These are phyloP conservation scores for Coemansia sp. DNA, from an alignment of 192 early-diverging fungal genomes.

Conservation along the genomic window DNA sequence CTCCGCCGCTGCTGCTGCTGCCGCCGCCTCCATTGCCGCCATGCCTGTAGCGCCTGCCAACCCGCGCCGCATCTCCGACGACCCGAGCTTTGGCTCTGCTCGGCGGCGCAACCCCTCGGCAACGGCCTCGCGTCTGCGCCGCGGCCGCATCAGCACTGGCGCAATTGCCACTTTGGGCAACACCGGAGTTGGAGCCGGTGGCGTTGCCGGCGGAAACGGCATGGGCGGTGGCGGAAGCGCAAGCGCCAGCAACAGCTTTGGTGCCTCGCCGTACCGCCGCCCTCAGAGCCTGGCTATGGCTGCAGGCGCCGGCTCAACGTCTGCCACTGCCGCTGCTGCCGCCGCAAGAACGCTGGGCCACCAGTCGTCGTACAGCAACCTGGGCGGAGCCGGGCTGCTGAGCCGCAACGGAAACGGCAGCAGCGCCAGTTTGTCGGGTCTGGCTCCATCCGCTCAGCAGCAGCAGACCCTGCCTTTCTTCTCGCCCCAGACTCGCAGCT, in stretches of 20 bases:
- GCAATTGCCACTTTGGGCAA: conserved; percentile 3
- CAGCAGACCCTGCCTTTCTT: conserved; percentile 16
- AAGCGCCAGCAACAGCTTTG: conserved; percentile 7
- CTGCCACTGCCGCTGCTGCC: conserved; percentile 1
- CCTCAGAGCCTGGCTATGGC: conserved; percentile 6
- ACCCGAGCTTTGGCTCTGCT: conserved; percentile 5
- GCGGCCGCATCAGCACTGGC: conserved; percentile 18
- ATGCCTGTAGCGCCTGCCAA: conserved; percentile 6
- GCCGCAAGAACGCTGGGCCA: neutral
- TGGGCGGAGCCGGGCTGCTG: neutral
- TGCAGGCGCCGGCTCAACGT: neutral
- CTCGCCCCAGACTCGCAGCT: conserved; percentile 27
- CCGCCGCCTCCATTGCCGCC: neutral
- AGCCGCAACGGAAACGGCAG: conserved; percentile 2
- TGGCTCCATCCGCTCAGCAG: neutral
- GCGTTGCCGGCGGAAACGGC: too few species aligned
- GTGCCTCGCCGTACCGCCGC: conserved; percentile 21
- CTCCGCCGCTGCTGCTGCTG: neutral
- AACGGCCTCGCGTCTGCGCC: conserved; percentile 8
- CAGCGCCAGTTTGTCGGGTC: conserved; percentile 3
- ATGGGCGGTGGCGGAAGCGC: too few species aligned
- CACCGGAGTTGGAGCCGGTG: too few species aligned
- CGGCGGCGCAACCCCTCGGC: conserved; percentile 8
- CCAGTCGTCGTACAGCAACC: neutral
- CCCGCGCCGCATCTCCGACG: conserved; percentile 20